Evolutionary conservation across 192 early-diverging fungal species (phyloP), one percentile per base, ranked within the genome.

Genomic region (Thamnidium elegans): DNA sequence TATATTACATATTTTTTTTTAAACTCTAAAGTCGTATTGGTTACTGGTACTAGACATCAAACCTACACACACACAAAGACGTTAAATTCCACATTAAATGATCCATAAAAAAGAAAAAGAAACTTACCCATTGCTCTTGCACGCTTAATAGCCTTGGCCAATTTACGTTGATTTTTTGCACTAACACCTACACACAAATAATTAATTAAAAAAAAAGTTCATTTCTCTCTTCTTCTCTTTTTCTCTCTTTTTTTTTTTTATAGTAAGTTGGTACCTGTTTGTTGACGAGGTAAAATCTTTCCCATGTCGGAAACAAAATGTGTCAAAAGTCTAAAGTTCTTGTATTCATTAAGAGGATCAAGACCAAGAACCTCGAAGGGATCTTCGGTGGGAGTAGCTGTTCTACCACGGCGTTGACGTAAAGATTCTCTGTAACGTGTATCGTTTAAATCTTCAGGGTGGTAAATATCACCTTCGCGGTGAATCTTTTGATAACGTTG

Each of bases 271-370:
- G 52, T 76, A 79, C 78, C 78, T 39, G 78, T 79, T 19, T 62
- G 53, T 65, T 47, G 8, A 50, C 78, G 58, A 46, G 78, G 74
- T n/a, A 79, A 53, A 43, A 79, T 79, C 48, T 72, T 79, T 11
- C 78, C 78, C 62, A 79, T 79, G 56, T 79, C 78, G 39, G 78
- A 79, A 14, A 79, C 74, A 54, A 79, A 79, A 53, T 60, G 52
- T 9, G 74, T 68, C 20, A 79, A 58, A 3, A 79, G 53, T 30
- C 36, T 77, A 50, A 63, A 73, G 53, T 79, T 79, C 55, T 79
- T 79, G 42, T 79, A 79, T 76, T 79, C 78, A 15, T 68, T 50
- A 39, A 79, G 75, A 17, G 78, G 78, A 63, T 79, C 55, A 17
- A 79, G 54, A 7, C 68, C 68, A 19, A 79, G 66, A 5, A 36